Evolutionary conservation across 176 grass and related monocot species (phyloP).

Genomic region (Oryza nivara): DNA sequence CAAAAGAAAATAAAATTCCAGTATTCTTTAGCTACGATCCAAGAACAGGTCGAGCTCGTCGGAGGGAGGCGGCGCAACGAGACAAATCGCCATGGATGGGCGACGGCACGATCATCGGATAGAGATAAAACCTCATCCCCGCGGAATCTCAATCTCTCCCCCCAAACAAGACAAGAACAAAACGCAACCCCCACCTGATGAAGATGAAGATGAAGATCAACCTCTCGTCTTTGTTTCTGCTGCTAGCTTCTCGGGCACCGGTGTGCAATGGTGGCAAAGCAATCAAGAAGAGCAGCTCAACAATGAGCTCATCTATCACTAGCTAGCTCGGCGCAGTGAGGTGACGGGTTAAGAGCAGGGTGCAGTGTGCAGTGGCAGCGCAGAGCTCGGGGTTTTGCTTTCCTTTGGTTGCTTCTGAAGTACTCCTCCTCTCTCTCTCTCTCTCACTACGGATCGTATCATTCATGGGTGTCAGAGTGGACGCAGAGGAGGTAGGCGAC

Average conservation of each 20-base stretch:
- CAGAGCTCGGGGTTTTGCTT: background rate
- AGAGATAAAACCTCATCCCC: no score
- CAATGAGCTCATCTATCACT: no score
- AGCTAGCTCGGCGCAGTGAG: background rate
- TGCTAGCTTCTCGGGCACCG: no score
- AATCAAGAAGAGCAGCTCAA: background rate
- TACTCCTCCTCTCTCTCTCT: slow-evolving; percentile 45
- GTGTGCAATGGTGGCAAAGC: no score
- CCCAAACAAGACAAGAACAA: no score
- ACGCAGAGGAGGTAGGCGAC: background rate
- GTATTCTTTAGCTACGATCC: background rate
- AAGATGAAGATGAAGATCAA: no score
- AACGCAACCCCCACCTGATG: no score
- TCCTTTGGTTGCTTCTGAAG: slow-evolving; percentile 51
- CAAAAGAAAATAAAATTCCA: background rate
- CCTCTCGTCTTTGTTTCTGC: no score
- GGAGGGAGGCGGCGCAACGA: background rate
- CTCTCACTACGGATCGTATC: background rate
- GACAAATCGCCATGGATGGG: no score
- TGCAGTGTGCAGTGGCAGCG: background rate
- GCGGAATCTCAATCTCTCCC: no score
- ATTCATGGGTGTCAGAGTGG: slow-evolving; percentile 60
- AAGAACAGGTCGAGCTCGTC: background rate
- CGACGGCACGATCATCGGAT: no score
- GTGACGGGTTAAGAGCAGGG: slow-evolving; percentile 19